Evolutionary conservation across 1,284 basidiomycete species (phyloP).

Genomic region (Taiwanofungus camphoratus): DNA sequence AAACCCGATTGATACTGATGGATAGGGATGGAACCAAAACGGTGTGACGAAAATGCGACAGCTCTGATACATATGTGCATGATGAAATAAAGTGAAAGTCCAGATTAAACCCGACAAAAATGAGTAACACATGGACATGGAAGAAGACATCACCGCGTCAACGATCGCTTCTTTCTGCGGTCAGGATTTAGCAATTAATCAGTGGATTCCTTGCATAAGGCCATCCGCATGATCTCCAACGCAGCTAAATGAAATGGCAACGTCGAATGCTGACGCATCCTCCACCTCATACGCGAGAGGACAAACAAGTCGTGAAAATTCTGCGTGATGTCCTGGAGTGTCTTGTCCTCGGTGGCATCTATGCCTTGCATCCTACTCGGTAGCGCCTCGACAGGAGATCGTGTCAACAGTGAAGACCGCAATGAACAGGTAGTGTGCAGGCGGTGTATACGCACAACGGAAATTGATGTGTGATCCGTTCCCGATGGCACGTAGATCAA

Average conservation of each 20-base stretch:
- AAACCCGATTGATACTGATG: too few relatives aligned
- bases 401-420: slow-evolving; percentile 26
- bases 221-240: slow-evolving; percentile 50
- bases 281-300: slow-evolving; percentile 48
- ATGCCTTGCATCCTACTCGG: neutral
- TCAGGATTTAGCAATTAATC: too few relatives aligned
- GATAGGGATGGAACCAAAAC: too few relatives aligned
- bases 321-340: slow-evolving; percentile 53
- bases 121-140: too few relatives aligned
- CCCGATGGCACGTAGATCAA: slow-evolving; percentile 46
- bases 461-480: slow-evolving; percentile 35
- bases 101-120: too few relatives aligned
- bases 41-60: too few relatives aligned
- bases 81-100: too few relatives aligned
- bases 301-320: slow-evolving; percentile 65
- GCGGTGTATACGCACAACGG: slow-evolving; percentile 58
- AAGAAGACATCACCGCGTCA: too few relatives aligned
- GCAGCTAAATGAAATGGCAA: slow-evolving; percentile 68
- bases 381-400: slow-evolving; percentile 13
- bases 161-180: too few relatives aligned
- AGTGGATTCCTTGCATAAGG: slow-evolving; percentile 22
- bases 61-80: too few relatives aligned
- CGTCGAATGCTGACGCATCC: slow-evolving; percentile 38
- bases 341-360: slow-evolving; percentile 29
- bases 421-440: slow-evolving; percentile 41